These are phyloP conservation scores for Lecanoromycetidae sp. DNA, from an alignment of 2,329 filamentous ascomycete species.

Conservation along the genomic window DNA sequence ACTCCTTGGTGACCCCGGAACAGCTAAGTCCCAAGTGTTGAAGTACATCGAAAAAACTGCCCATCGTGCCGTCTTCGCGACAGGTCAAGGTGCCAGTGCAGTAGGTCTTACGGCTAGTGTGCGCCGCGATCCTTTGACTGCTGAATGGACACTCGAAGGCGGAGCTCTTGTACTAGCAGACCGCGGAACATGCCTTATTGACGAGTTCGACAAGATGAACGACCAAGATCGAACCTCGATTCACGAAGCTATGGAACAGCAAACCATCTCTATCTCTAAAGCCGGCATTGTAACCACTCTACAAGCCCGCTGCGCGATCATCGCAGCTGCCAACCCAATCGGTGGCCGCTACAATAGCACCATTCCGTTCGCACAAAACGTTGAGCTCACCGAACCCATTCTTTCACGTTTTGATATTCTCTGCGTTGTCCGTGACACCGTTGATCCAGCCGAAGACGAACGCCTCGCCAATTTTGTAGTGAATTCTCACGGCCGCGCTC, in stretches of 20 bases:
- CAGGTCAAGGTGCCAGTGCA: constrained; percentile 89
- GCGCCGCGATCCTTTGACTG: constrained; percentile 84
- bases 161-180: constrained; percentile 92
- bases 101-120: constrained; percentile 97
- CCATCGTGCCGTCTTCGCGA: constrained; percentile 92
- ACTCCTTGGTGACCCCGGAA: constrained; percentile 90
- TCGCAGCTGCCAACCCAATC: constrained; percentile 92
- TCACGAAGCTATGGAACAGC: constrained; percentile 99
- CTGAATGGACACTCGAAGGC: constrained; percentile 94
- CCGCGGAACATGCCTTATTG: constrained; percentile 87
- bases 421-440: constrained; percentile 88
- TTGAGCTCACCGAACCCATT: constrained; percentile 93
- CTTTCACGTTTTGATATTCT: constrained; percentile 96
- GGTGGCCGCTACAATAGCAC: constrained; percentile 95
- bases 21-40: constrained; percentile 91
- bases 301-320: constrained; percentile 89
- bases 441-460: constrained; percentile 86
- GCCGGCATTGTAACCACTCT: constrained; percentile 96
- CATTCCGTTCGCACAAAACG: constrained; percentile 89
- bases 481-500: constrained; percentile 81
- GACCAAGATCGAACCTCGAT: constrained; percentile 96
- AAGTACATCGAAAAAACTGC: constrained; percentile 98
- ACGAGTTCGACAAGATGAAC: constrained; percentile 99
- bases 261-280: constrained; percentile 98
- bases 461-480: constrained; percentile 90